Evolutionary conservation across 2,329 filamentous ascomycete genomes (phyloP), one percentile per base, ranked within the genome.

Genomic region (Mariannaea elegans): DNA sequence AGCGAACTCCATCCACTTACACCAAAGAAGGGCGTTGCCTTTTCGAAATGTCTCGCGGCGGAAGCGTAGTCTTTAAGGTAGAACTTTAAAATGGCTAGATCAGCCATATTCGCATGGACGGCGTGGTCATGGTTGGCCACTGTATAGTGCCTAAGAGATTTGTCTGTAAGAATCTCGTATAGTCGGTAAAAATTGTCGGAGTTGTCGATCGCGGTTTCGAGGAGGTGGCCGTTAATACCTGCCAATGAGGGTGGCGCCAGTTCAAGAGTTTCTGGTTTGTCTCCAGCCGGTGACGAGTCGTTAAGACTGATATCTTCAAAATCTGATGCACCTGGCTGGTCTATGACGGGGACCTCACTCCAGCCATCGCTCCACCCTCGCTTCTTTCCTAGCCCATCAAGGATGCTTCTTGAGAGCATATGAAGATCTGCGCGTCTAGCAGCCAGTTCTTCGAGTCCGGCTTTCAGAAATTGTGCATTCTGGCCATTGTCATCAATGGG

Each of bases 31-130:
- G 90, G 89, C 1, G 91, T 90, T 41, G 95, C 88, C 44, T 88
- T 84, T 68, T 90, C 86, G 69, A 99, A 95, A 70, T 91, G 94
- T 1, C 84, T 84, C 0, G 91, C 88, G 1, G 95, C 94, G 1
- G 87, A 84, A 2, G 80, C 81, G 71, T 89, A 94, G 65, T 98
- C 91, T 19, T 86, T 84, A 3, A 91, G 81, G 60, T 91, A 86
- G 67, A 90, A 95, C 70, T 94, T 94, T 49, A 97, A 80, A 5
- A 95, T 85, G 1, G 93, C 95, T 44, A 98, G 83, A 75, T 99
- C 95, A 9, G 92, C 90, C 74, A 94, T 87, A 61, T 89, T 88
- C 18, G 88, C 85, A 67, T 96, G 89, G 1, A 91, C 89, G 7
- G 92, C 91, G 67, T 96, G 90, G 0, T 82, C 83, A 64, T 94